A percentile compares a stretch with the other conserved stretches of the same genome.
phyloP scores from a whole-genome alignment of 352 stramenopile genomes.

The Blastocystis sp. region DNA sequence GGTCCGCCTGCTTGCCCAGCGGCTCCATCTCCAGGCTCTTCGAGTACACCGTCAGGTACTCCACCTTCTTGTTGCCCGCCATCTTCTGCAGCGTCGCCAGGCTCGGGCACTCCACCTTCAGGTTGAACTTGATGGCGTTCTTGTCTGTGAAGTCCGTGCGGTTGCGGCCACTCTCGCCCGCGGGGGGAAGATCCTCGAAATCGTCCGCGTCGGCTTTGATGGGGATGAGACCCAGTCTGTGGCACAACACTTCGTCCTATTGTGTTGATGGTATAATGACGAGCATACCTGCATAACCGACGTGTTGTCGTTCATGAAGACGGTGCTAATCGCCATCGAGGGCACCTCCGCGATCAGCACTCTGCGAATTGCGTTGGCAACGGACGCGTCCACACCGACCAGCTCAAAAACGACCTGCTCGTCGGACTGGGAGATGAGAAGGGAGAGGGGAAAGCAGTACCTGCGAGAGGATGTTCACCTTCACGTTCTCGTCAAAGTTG shows the following conservation, averaged over 20 bases:
- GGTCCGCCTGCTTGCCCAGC: constrained; percentile 64
- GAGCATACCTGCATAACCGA: constrained; percentile 71
- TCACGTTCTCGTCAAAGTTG: constrained; percentile 36
- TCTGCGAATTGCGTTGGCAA: constrained; percentile 72
- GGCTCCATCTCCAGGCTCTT: constrained; percentile 39
- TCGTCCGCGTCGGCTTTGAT: constrained; percentile 69
- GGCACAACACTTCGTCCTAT: constrained; percentile 72
- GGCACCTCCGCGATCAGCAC: constrained; percentile 73
- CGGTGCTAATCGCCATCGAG: constrained; percentile 72
- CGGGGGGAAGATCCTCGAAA: constrained; percentile 63
- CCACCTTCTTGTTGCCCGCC: neutral
- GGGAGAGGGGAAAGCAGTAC: neutral
- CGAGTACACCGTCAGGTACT: constrained; percentile 68
- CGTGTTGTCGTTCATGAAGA: constrained; percentile 73
- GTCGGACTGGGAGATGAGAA: constrained; percentile 19
- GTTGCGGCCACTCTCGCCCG: constrained; percentile 28
- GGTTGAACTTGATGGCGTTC: constrained; percentile 70
- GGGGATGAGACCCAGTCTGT: constrained; percentile 71
- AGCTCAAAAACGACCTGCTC: constrained; percentile 71
- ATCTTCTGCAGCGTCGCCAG: constrained; percentile 28
- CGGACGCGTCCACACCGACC: constrained; percentile 70
- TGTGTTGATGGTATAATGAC: neutral
- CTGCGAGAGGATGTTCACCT: constrained; percentile 43
- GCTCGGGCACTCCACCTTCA: constrained; percentile 53
- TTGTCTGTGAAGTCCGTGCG: constrained; percentile 66